phyloP scores from a whole-genome alignment of 1,284 basidiomycete genomes.

The Trichosporon sp. region DNA sequence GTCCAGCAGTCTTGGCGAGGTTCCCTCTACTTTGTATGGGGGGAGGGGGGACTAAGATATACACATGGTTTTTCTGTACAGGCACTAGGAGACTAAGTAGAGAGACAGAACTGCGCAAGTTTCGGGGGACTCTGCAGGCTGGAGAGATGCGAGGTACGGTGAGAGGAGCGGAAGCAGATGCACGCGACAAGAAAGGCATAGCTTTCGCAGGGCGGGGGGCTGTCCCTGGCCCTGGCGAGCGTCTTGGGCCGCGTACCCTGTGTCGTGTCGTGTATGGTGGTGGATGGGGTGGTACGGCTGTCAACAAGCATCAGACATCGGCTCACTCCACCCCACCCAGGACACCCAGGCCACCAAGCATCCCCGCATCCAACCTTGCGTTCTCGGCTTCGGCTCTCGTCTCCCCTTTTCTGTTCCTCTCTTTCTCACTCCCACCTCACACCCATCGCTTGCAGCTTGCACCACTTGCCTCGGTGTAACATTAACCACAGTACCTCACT shows the following conservation, averaged over 20 bases:
- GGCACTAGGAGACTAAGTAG: neutral
- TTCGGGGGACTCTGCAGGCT: neutral
- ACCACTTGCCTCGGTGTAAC: neutral
- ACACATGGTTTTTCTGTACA: neutral
- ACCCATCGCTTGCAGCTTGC: neutral
- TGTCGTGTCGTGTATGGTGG: neutral
- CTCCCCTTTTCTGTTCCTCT: neutral
- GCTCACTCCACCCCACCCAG: neutral
- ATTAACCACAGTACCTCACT: no score
- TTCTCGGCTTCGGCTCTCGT: neutral
- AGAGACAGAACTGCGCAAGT: neutral
- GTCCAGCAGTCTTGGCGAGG: no score
- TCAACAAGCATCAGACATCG: neutral
- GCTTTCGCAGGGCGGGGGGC: neutral
- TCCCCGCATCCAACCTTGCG: no score
- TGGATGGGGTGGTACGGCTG: neutral
- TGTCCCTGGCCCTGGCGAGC: neutral
- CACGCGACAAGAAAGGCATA: neutral
- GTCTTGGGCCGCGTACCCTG: neutral
- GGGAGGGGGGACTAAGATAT: neutral
- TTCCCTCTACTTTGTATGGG: no score
- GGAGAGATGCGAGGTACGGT: neutral
- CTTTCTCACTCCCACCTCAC: neutral
- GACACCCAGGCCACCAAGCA: no score
- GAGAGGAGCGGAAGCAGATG: neutral